Evolutionary conservation across 306 rosid genomes (phyloP).

Genomic region (Astragalus glycyphyllos): DNA sequence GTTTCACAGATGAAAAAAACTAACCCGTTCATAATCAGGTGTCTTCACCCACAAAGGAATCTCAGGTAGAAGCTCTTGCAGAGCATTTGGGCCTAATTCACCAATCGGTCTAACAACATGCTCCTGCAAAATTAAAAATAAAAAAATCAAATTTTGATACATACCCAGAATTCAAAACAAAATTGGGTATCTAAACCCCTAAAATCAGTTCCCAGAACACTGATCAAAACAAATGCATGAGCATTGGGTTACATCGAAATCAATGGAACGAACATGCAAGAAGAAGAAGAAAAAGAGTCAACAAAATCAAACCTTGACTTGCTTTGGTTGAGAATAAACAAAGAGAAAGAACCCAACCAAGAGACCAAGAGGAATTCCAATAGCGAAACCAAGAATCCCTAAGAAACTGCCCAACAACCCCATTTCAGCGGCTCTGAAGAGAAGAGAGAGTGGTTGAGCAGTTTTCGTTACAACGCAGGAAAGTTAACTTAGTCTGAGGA

Average conservation of each 20-base stretch:
- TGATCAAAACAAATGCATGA: slow-evolving; percentile 18
- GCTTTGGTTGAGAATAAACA: slow-evolving; percentile 66
- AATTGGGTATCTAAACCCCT: slow-evolving; percentile 16
- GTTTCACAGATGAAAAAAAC: slow-evolving; percentile 37
- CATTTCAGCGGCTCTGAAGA: slow-evolving; percentile 46
- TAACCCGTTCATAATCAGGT: slow-evolving; percentile 85
- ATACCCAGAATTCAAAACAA: slow-evolving; percentile 15
- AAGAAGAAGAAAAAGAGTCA: not conserved
- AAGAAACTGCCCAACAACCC: slow-evolving; percentile 69
- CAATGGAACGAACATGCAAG: slow-evolving; percentile 9
- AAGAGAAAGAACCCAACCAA: slow-evolving; percentile 79
- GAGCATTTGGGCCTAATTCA: slow-evolving; percentile 73
- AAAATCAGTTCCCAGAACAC: slow-evolving; percentile 6
- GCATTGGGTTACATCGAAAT: slow-evolving; percentile 25
- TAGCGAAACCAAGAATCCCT: slow-evolving; percentile 70
- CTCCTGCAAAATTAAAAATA: slow-evolving; percentile 57
- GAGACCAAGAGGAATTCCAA: slow-evolving; percentile 89
- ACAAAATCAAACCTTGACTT: slow-evolving; percentile 55
- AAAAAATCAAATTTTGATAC: slow-evolving; percentile 42
- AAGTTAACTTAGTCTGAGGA: not conserved
- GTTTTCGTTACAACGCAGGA: slow-evolving; percentile 15
- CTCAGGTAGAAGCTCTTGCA: slow-evolving; percentile 79
- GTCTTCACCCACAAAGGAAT: slow-evolving; percentile 91
- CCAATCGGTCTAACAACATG: slow-evolving; percentile 64
- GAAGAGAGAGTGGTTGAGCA: slow-evolving; percentile 3